phyloP scores from a whole-genome alignment of 2,329 filamentous ascomycete genomes.

The Pestalotiopsis sp. region DNA sequence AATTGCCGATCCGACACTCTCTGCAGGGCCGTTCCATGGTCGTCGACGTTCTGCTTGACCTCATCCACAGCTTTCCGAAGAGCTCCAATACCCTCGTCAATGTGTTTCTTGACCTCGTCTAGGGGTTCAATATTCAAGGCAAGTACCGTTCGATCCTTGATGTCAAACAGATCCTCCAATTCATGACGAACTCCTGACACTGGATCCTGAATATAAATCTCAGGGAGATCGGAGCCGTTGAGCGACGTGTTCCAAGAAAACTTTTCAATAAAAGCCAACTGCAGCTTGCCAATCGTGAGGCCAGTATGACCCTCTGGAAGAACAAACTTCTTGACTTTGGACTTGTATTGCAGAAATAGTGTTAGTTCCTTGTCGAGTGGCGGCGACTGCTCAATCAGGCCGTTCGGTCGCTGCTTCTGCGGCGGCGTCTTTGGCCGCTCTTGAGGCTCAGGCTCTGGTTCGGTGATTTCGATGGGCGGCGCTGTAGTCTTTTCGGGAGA shows the following conservation, averaged over 20 bases:
- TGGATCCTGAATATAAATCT: conserved; percentile 97
- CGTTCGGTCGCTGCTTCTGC: conserved; percentile 48
- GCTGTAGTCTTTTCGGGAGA: conserved; percentile 28
- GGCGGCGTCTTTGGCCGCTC: conserved; percentile 35
- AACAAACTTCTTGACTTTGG: conserved; percentile 94
- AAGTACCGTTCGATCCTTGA: conserved; percentile 94
- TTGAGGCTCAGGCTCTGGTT: conserved; percentile 21
- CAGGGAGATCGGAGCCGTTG: conserved; percentile 87
- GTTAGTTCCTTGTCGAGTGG: conserved; percentile 83
- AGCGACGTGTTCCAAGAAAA: conserved; percentile 98
- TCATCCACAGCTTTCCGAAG: conserved; percentile 83
- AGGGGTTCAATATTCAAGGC: conserved; percentile 90
- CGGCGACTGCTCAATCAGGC: conserved; percentile 65
- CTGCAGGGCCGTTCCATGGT: conserved; percentile 80
- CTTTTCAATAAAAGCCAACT: conserved; percentile 97
- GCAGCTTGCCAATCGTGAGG: conserved; percentile 81
- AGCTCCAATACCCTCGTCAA: conserved; percentile 85
- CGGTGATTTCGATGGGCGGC: conserved; percentile 16
- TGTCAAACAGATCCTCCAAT: conserved; percentile 86
- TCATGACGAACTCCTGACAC: conserved; percentile 96
- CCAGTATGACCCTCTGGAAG: conserved; percentile 81
- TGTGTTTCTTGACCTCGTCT: conserved; percentile 94
- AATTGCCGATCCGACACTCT: conserved; percentile 88
- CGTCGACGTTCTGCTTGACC: conserved; percentile 79
- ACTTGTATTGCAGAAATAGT: conserved; percentile 93